phyloP scores from a whole-genome alignment of 805 yeast genomes.

The Wickerhamiella azymoides region DNA sequence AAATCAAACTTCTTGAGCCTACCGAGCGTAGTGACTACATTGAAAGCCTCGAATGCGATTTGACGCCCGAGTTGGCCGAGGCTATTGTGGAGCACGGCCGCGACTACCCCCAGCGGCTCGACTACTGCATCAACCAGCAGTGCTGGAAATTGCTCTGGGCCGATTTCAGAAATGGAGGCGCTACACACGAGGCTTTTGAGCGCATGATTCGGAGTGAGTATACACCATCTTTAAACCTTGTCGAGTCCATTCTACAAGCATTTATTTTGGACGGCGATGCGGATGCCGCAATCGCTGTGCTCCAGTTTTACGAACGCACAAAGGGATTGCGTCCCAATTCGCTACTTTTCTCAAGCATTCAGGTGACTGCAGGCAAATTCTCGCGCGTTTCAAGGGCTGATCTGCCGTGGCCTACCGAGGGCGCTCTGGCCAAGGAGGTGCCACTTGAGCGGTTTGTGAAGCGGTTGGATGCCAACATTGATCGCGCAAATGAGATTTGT shows the following conservation, averaged over 20 bases:
- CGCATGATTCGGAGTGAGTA: not conserved
- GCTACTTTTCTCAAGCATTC: not conserved
- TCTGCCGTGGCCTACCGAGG: constrained; percentile 3
- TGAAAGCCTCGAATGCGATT: not conserved
- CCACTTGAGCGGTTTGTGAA: not conserved
- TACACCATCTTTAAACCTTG: not conserved
- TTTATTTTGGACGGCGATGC: constrained; percentile 6
- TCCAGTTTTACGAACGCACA: not conserved
- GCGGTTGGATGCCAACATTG: not conserved
- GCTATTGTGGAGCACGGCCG: not conserved
- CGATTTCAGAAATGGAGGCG: not conserved
- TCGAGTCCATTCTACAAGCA: constrained; percentile 8
- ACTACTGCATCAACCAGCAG: constrained; percentile 8
- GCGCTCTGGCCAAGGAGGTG: not conserved
- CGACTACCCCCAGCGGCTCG: constrained; percentile 5
- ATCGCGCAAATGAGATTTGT: not conserved
- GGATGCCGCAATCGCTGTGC: constrained; percentile 8
- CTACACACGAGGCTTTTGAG: constrained; percentile 1
- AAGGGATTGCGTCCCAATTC: not conserved
- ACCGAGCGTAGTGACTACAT: not conserved
- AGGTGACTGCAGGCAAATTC: not conserved
- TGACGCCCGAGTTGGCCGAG: constrained; percentile 5
- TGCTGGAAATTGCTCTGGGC: constrained; percentile 14
- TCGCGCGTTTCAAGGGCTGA: not conserved
- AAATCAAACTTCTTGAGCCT: not conserved